Evolutionary conservation across 108 stramenopile species (phyloP), one percentile per base, ranked within the genome.

Genomic region (Pseudonitzschia multistriata): DNA sequence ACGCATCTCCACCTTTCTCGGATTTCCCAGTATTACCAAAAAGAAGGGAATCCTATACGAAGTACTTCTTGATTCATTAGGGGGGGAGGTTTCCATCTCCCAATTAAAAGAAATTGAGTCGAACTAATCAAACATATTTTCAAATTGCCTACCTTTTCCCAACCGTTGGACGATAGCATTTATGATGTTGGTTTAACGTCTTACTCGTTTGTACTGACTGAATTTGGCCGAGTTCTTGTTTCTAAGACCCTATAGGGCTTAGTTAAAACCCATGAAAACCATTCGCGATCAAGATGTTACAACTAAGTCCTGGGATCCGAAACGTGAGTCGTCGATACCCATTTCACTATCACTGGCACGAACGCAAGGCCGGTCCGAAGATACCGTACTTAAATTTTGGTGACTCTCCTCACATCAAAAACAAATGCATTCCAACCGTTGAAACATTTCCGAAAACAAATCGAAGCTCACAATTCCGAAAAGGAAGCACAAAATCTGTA

Each of bases 1-100:
- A 7, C 7, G 40, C 13, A 42, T 13, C 40, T 42, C 7, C 40
- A 13, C 7, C 40, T 7, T 10, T 42, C 10, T 10, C 7, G 40
- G 13, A 7, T 10, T 42, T 42, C 40, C 10, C 40, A 42, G 40
- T 13, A 13, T 42, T 13, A 42, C 40, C 40, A 42, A 42, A 13
- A 42, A 42, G 40, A 42, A 42, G 40, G 40, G 40, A 42, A 42
- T 42, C n/a, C n/a, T n/a, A n/a, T n/a, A n/a, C n/a, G n/a, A n/a
- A n/a, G n/a, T n/a, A n/a, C n/a, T n/a, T n/a, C n/a, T n/a, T n/a
- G n/a, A n/a, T n/a, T n/a, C n/a, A n/a, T n/a, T n/a, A n/a, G 40
- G 13, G 7, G 40, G 40, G 40, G 13, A 7, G 40, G 13, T 10
- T 42, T 42, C 40, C 10, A 42, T 42, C 13, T 42, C 40, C 40